Base-by-base conservation (phyloP, 2,329 filamentous ascomycete genomes). In the Pseudomassariella vexata region DNA sequence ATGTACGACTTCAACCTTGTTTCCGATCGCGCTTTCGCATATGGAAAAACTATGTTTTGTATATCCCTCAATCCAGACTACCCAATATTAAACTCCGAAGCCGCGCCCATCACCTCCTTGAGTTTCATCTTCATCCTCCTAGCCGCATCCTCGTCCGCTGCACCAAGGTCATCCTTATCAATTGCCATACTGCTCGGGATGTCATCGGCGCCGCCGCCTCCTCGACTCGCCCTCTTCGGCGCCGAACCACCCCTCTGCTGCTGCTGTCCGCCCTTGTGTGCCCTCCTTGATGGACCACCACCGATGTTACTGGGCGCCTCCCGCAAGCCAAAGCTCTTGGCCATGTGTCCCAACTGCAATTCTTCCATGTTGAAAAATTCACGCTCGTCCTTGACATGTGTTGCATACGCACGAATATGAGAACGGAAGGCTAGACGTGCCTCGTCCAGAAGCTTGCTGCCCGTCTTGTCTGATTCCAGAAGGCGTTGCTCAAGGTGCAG, bases 341-440 rank as follows among this genome's bases (percentile, higher is more conserved):
- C 90, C 43, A 92, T 66, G 66, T 98, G 92, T 3, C 92, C 92
- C 6, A 96, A 64, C 56, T 98, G 92, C 28, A 98, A 64, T 49
- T 85, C 77, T 38, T 86, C 88, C 59, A 95, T 94, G 56, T 96
- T 85, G 56, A 98, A 98, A 54, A 84, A 89, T 32, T 68, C 67
- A 32, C 92, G 74, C 63, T 98, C 92, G 25, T 82, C 80, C 19
- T 85, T 81, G 18, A 90, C 76, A 58, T 98, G 92, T 0, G 92
- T 98, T 3, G 92, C 88, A 56, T 98, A 98, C 1, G 92, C 92
- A 34, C 92, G 75, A 34, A 98, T 82, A 51, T 96, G 89, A 30
- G 85, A 92, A 53, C 94, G 87, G 64, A 85, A 98, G 0, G 82
- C 92, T 45, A 85, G 79, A 14, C 87, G 76, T 1, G 85, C 90